Base-by-base conservation (phyloP, 495 filamentous ascomycete genomes). In the Penicillium fimorum region DNA sequence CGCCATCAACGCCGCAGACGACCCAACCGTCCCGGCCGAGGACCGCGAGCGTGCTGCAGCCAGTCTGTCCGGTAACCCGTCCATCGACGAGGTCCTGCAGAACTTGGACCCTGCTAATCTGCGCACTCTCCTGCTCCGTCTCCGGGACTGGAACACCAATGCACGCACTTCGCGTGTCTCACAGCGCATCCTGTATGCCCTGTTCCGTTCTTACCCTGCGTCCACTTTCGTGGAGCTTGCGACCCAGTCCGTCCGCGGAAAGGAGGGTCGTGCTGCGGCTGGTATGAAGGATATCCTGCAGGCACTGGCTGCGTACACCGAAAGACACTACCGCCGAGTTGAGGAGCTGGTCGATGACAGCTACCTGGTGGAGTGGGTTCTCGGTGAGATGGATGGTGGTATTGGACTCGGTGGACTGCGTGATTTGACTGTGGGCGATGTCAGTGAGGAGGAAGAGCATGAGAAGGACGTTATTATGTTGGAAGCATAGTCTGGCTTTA, bases 131-230 rank as follows among this genome's bases (percentile, higher is more conserved):
- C 80, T 99, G 9, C 74, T 89, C 18, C 76, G 94, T 35, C 66
- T 97, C 44, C 77, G 95, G 27, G 93, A 97, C 72, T 97, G 94
- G 94, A 97, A 97, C 66, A 95, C 94, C 17, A 97, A 96, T 58
- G 92, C 89, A 0, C 79, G 90, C 54, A 94, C 89, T n/a, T 85
- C 91, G 9, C 79, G 82, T 2, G 84, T 97, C 27, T 87, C 94
- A 7, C 94, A 99, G 74, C 81, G 87, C 44, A 84, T 97, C n/a
- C 72, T 99, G 42, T 85, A 82, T 71, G 83, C 86, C 15, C 65
- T 99, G 12, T 85, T 96, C 54, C 83, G 84, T 55, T 85, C 81
- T 42, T 92, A 96, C 66, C 87, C 89, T 15, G 86, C 86, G 17
- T 80, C 81, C 32, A 82, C 87, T 35, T 79, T 97, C 47, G 82